A percentile compares a stretch with the other conserved stretches of the same genome.
Conservation (phyloP, 1,284 basidiomycete species). For the Leccinum pallidistipes region DNA sequence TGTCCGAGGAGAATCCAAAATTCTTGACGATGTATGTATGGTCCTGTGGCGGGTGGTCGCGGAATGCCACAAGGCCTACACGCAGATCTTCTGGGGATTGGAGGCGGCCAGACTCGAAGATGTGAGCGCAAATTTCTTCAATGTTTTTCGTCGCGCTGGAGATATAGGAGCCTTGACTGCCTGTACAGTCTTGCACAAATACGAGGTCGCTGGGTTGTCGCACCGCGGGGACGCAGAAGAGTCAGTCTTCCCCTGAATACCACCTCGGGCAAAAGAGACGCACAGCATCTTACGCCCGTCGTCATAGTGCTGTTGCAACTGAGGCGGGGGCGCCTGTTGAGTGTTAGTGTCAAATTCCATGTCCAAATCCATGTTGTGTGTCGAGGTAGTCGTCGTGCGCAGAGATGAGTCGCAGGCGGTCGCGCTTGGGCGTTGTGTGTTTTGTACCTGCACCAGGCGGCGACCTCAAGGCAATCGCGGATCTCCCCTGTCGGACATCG, state of each 20-base stretch:
- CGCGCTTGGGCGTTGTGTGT: conserved; percentile 13
- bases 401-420: conserved; percentile 20
- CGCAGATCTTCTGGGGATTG: conserved; percentile 85
- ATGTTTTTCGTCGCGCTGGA: conserved; percentile 97
- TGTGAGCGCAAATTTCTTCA: conserved; percentile 94
- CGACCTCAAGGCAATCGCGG: conserved; percentile 40
- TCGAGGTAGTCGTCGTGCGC: conserved; percentile 11
- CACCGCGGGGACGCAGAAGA: too few relatives aligned
- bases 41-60: conserved; percentile 95
- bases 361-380: conserved; percentile 68
- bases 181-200: conserved; percentile 91
- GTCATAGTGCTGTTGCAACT: conserved; percentile 39
- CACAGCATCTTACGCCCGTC: conserved; percentile 72
- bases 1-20: conserved; percentile 93
- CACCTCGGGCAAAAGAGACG: conserved; percentile 44
- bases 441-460: conserved; percentile 29
- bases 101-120: conserved; percentile 92
- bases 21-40: conserved; percentile 92
- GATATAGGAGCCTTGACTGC: conserved; percentile 83
- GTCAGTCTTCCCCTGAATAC: conserved; percentile 13
- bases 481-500: conserved; percentile 37
- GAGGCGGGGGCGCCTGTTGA: conserved; percentile 37
- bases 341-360: conserved; percentile 60
- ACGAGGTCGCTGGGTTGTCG: conserved; percentile 69
- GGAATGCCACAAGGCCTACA: conserved; percentile 87